Base-by-base conservation (phyloP, 2,329 filamentous ascomycete genomes). In the Ophiostoma quercus region DNA sequence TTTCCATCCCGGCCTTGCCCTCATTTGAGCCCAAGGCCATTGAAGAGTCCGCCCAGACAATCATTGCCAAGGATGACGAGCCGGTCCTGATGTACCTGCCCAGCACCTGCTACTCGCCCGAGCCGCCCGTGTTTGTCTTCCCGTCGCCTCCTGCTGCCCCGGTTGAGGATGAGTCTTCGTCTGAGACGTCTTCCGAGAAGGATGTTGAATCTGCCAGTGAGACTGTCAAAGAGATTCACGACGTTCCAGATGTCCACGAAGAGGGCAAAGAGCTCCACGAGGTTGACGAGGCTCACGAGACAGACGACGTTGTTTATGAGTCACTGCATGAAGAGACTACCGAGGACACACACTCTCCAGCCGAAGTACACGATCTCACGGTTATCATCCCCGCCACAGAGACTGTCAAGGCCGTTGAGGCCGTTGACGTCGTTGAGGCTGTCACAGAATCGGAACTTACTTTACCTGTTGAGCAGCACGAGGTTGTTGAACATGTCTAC, bases 11-110 rank as follows among this genome's bases (percentile, higher is more conserved):
- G 12, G 57, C 57, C 12, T 25, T 62, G 16, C 57, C 57, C 12
- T 62, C 57, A 19, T 62, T 62, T 19, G 57, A 62, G 57, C 57
- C 57, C 32, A 62, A 62, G 57, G 57, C 9, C 25, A 7, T 62
- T 12, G 57, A 29, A 0, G 57, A 62, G 25, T 62, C 25, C 7
- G 25, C 11, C 3, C 32, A 16, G 6, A 62, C 57, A 6, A 62
- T 62, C 25, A 25, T 32, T 14, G 25, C 57, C 25, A 34, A 62
- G 1, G 25, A 62, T 1, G 57, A 62, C 11, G 25, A 62, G 25
- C 57, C 57, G 51, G 22, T 57, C 5, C 57, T 62, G 25, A 29
- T 62, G 57, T 62, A 62, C 12, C 57, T 62, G 14, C 57, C 57
- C 12, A 62, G 57, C 57, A 62, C 57, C 14, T 32, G 25, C 2